These are phyloP conservation scores for Serpula lacrymans DNA, from an alignment of 768 basidiomycete genomes.

Conservation along the genomic window DNA sequence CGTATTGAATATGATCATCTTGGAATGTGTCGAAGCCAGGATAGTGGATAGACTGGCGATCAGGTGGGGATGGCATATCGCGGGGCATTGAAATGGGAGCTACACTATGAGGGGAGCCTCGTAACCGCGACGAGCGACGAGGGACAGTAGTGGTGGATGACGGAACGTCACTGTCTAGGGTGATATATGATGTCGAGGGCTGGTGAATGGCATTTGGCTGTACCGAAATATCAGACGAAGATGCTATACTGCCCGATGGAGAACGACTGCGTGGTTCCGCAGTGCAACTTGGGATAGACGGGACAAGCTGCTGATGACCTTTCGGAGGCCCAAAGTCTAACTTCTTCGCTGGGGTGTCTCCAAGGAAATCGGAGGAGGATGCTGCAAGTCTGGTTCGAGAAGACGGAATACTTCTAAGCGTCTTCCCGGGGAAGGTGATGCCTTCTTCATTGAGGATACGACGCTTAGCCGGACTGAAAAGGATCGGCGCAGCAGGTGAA, in stretches of 20 bases:
- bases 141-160: conserved; percentile 1
- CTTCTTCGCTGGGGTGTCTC: conserved; percentile 45
- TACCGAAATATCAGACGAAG: conserved; percentile 15
- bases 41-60: conserved; percentile 60
- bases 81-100: conserved; percentile 29
- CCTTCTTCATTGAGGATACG: conserved; percentile 59
- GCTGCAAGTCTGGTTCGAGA: conserved; percentile 19
- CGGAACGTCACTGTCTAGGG: conserved; percentile 6
- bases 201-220: conserved; percentile 23
- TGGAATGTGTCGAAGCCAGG: conserved; percentile 62
- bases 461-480: conserved; percentile 65
- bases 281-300: conserved; percentile 3
- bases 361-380: conserved; percentile 46
- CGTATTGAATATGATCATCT: conserved; percentile 31
- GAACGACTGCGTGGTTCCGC: conserved; percentile 14
- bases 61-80: conserved; percentile 38
- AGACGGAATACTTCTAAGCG: conserved; percentile 29
- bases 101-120: conserved; percentile 11
- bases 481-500: conserved; percentile 48
- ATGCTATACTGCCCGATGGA: conserved; percentile 12
- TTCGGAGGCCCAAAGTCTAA: conserved; percentile 49
- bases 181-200: conserved; percentile 6
- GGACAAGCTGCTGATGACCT: conserved; percentile 16
- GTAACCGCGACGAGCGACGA: conserved; percentile 10
- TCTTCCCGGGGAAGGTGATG: conserved; percentile 36